Evolutionary conservation across 495 filamentous ascomycete genomes (phyloP), one percentile per base, ranked within the genome.

Genomic region (Massariosphaeria phaeospora): DNA sequence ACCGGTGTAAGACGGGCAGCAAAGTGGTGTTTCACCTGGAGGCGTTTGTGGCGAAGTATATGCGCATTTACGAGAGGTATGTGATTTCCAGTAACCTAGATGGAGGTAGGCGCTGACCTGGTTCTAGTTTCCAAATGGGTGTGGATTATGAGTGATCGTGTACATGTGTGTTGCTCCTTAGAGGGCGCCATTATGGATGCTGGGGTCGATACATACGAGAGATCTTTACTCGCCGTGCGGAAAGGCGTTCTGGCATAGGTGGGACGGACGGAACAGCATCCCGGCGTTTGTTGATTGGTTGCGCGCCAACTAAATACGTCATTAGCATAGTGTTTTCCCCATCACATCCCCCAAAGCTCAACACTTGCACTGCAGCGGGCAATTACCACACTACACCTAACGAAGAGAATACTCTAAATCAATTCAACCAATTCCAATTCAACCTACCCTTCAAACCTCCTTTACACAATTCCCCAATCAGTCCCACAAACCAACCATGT

Each of bases 21-120:
- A 98, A 98, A 79, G 84, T 91, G 21, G 96, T 98, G 40, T 98
- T 98, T 69, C 93, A 98, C 62, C 78, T 98, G 0, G 93, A 98
- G 73, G 93, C 93, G 20, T 98, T 97, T 72, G 91, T 98, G 29
- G 91, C 94, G 25, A 96, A 95, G 73, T 91, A 95, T 67, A 96
- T 98, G 89, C 80, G 91, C 59, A 84, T 98, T 47, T 79, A 91
- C 48, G 93, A 98, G 75, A 80, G 80, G 80, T 84, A 65, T 59
- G 39, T 23, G 15, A 18, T 39, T 44, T 15, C 21, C 30, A 57
- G 17, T n/a, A 5, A n/a, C 15, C 10, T 4, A 48, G 15, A 51
- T 66, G 40, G 52, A 51, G 35, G 53, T 5, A 3, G 38, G 18
- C 26, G 2, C 46, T 48, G n/a, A 48, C 30, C 2, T 4, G 6